Evolutionary conservation across 1,139 yeast species (phyloP).

Genomic region (Suhomyces choctaworum): DNA sequence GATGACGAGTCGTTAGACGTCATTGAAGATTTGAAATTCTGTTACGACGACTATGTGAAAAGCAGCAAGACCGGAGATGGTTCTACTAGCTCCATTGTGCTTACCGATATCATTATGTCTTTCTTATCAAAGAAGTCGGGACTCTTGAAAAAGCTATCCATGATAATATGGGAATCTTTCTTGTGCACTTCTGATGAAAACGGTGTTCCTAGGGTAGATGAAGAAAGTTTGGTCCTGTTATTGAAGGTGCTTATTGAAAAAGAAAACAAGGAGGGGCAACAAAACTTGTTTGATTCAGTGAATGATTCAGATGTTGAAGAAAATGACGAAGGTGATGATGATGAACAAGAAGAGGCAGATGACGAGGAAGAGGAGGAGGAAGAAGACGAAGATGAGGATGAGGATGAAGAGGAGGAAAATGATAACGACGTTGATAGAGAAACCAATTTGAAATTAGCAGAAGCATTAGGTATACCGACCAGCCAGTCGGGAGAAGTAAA

Average conservation of each 20-base stretch:
- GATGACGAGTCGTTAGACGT: conserved; percentile 78
- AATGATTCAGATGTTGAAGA: conserved; percentile 46
- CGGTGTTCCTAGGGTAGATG: conserved; percentile 29
- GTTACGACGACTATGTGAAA: conserved; percentile 44
- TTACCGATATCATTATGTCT: conserved; percentile 79
- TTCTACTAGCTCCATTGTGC: conserved; percentile 52
- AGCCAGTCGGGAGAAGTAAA: conserved; percentile 47
- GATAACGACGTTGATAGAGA: conserved; percentile 52
- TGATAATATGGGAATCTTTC: conserved; percentile 71
- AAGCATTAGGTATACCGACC: conserved; percentile 72
- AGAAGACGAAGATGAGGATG: conserved; percentile 31
- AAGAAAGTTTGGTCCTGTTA: conserved; percentile 18
- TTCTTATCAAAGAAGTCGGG: conserved; percentile 73
- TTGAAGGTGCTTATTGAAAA: conserved; percentile 57
- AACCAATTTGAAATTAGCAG: conserved; percentile 71
- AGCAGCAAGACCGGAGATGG: conserved; percentile 20
- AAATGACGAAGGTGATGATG: conserved; percentile 26
- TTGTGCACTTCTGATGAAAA: conserved; percentile 33
- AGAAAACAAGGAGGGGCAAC: conserved; percentile 84
- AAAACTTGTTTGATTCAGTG: conserved; percentile 67
- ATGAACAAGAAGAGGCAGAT: conserved; percentile 33
- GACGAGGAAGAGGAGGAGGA: conserved; percentile 33
- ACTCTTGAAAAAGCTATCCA: conserved; percentile 68
- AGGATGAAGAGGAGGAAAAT: conserved; percentile 20
- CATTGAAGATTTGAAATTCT: conserved; percentile 66